Percentiles rank a stretch among this genome's conserved stretches.
These are phyloP conservation scores for Dalechampia spathulata DNA, from an alignment of 441 rosid species.

Conservation along the genomic window DNA sequence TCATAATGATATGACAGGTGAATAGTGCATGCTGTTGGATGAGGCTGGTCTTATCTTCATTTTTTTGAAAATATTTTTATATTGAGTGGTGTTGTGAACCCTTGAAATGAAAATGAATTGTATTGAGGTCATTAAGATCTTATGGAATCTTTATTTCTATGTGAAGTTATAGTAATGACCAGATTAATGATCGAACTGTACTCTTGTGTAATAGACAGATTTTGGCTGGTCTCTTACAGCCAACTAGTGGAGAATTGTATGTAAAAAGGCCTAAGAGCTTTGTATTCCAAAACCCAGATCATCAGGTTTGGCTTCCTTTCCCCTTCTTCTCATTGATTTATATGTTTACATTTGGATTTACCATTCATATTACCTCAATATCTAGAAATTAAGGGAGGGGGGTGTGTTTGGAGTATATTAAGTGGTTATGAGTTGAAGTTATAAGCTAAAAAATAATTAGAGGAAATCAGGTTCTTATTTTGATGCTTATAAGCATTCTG, in stretches of 20 bases:
- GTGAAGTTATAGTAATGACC: neutral
- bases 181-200: neutral
- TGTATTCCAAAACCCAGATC: constrained; percentile 92
- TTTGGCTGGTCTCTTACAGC: constrained; percentile 79
- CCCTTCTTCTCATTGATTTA: neutral
- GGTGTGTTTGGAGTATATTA: too few relatives aligned
- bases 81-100: neutral
- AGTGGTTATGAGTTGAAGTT: too few relatives aligned
- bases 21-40: neutral
- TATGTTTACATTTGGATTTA: neutral
- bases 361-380: too few relatives aligned
- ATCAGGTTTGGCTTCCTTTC: constrained; percentile 58
- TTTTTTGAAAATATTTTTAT: neutral
- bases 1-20: neutral
- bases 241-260: constrained; percentile 49
- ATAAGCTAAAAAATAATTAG: too few relatives aligned
- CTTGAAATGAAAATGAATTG: neutral
- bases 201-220: constrained; percentile 42
- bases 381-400: too few relatives aligned
- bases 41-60: neutral
- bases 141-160: neutral
- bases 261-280: constrained; percentile 73
- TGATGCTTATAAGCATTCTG: too few relatives aligned
- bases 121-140: neutral
- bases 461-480: too few relatives aligned